Evolutionary conservation across 495 filamentous ascomycete genomes (phyloP).

Genomic region (Melanomma pulvis-pyrius): DNA sequence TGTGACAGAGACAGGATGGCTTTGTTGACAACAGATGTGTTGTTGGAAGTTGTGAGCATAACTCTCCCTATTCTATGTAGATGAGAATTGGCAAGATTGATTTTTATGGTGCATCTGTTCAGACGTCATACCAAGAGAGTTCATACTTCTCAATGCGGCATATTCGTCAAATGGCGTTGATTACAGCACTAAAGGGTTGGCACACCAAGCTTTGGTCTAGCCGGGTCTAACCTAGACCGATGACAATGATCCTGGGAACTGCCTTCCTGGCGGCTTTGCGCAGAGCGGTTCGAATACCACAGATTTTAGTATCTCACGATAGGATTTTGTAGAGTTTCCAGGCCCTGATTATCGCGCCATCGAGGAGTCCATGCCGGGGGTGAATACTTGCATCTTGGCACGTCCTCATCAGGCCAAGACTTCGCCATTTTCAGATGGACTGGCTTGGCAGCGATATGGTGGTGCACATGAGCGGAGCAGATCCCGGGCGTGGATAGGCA

Average conservation of each 20-base stretch:
- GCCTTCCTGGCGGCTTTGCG: neutral
- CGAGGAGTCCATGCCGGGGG: neutral
- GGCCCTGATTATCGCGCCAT: neutral
- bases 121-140: neutral
- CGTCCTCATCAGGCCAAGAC: slow-evolving; percentile 21
- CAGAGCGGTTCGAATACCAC: neutral
- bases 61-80: no score
- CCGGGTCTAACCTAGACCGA: slow-evolving; percentile 17
- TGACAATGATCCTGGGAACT: slow-evolving; percentile 1
- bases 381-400: slow-evolving; percentile 23
- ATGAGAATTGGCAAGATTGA: no score
- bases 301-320: neutral
- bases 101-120: no score
- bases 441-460: slow-evolving; percentile 4
- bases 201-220: slow-evolving; percentile 18
- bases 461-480: neutral
- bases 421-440: neutral
- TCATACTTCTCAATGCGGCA: slow-evolving; percentile 20
- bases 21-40: no score
- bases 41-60: no score
- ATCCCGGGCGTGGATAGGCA: neutral
- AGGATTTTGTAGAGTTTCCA: neutral
- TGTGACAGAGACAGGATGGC: no score
- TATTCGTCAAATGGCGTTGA: slow-evolving; percentile 9
- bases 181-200: slow-evolving; percentile 34